A percentile compares a stretch with the other conserved stretches of the same genome.
These are phyloP conservation scores for Penicillium malachiteum DNA, from an alignment of 495 filamentous ascomycete species.

Conservation along the genomic window DNA sequence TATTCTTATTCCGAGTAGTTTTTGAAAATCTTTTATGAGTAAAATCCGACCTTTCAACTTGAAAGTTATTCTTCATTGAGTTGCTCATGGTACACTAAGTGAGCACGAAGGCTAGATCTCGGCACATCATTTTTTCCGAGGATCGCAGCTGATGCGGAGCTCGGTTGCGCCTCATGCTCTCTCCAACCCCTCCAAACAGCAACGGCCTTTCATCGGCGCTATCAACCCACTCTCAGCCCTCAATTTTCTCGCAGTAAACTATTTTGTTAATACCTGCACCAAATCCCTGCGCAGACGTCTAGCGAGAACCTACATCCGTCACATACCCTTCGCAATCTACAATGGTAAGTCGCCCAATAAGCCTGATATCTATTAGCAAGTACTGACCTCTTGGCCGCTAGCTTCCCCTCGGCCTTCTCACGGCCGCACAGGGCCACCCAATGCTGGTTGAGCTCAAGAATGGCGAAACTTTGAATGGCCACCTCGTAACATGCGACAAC, in stretches of 20 bases:
- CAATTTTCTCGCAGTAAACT: not conserved
- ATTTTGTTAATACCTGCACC: constrained; percentile 5
- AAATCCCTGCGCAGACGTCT: not conserved
- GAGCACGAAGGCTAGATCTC: constrained; percentile 8
- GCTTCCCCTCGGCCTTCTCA: constrained; percentile 91
- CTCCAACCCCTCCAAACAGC: constrained; percentile 17
- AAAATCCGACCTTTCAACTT: no score
- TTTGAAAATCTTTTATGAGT: no score
- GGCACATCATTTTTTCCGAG: constrained; percentile 33
- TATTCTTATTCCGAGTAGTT: not conserved
- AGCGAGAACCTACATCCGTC: constrained; percentile 9
- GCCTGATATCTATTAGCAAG: not conserved
- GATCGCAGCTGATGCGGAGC: constrained; percentile 34
- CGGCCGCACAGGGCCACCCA: constrained; percentile 93
- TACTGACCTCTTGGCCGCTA: constrained; percentile 30
- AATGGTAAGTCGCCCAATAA: constrained; percentile 20
- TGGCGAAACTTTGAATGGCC: constrained; percentile 95
- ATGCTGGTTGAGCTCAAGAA: constrained; percentile 99
- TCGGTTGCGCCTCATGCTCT: constrained; percentile 17
- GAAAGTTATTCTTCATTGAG: not conserved
- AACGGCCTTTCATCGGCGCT: constrained; percentile 4
- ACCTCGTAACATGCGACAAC: constrained; percentile 92
- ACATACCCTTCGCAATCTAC: constrained; percentile 21
- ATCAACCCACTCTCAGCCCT: not conserved
- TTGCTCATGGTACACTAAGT: not conserved